Evolutionary conservation across 2,329 filamentous ascomycete genomes (phyloP).

Genomic region (Xylariaceae sp.): DNA sequence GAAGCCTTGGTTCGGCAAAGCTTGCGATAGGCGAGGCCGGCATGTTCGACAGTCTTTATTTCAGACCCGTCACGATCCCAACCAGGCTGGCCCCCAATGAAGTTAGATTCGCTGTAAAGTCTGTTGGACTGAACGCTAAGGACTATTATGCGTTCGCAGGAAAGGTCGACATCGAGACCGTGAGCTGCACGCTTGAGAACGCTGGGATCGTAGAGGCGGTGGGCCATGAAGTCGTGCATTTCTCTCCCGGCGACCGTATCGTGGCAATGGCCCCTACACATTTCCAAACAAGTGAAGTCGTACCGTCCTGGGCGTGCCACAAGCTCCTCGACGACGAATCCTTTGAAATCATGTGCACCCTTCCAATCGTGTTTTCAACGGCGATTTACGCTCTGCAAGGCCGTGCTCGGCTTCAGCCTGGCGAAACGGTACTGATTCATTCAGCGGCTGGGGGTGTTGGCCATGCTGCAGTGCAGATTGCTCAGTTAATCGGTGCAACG

Average conservation of each 20-base stretch:
- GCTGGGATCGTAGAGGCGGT: constrained; percentile 33
- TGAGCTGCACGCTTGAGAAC: constrained; percentile 19
- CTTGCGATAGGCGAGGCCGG: constrained; percentile 13
- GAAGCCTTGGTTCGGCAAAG: background rate
- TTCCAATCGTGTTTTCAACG: constrained; percentile 38
- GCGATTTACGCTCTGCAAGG: constrained; percentile 41
- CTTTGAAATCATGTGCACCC: constrained; percentile 24
- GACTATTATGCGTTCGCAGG: constrained; percentile 24
- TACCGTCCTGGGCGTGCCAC: constrained; percentile 34
- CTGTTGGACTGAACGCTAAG: constrained; percentile 22
- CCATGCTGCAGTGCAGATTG: constrained; percentile 42
- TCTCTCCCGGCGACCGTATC: constrained; percentile 36
- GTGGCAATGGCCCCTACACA: constrained; percentile 32
- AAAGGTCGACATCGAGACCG: constrained; percentile 19
- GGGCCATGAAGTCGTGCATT: constrained; percentile 12
- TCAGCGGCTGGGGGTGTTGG: constrained; percentile 44
- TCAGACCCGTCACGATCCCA: constrained; percentile 3
- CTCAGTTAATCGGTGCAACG: constrained; percentile 37
- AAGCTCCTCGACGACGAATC: constrained; percentile 31
- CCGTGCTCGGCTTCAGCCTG: constrained; percentile 32
- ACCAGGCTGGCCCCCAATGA: background rate
- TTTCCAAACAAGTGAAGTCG: constrained; percentile 33
- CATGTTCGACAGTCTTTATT: constrained; percentile 24
- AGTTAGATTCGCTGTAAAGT: constrained; percentile 17
- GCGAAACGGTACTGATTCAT: constrained; percentile 44